Percentiles rank a stretch among this genome's conserved stretches.
phyloP scores from a whole-genome alignment of 306 rosid genomes.

The Citrullus amarus region DNA sequence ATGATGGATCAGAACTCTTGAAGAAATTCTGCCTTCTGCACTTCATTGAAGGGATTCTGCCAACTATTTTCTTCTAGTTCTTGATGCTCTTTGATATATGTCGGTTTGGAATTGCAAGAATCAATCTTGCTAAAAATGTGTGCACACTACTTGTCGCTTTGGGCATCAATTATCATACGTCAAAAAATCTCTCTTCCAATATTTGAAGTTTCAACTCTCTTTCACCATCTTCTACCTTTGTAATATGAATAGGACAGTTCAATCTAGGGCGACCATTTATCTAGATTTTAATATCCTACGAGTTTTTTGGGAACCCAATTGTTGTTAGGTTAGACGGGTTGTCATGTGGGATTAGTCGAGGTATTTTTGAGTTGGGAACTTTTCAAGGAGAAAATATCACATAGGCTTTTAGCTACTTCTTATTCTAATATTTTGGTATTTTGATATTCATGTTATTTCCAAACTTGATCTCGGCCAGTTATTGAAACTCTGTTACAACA shows the following conservation, averaged over 20 bases:
- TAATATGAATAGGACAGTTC: neutral
- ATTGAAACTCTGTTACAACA: neutral
- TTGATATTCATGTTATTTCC: neutral
- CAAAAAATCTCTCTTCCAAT: neutral
- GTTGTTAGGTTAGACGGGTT: too few species aligned
- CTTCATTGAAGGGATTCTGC: neutral
- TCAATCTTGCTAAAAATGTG: too few species aligned
- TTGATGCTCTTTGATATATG: neutral
- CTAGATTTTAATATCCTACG: too few species aligned
- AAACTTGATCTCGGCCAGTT: neutral
- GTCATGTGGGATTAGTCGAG: too few species aligned
- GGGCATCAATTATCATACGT: neutral
- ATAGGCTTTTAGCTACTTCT: neutral
- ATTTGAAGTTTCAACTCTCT: neutral
- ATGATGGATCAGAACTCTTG: neutral
- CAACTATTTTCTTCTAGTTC: neutral
- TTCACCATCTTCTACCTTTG: neutral
- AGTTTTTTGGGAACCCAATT: too few species aligned
- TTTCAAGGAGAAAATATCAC: neutral
- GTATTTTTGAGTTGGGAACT: neutral
- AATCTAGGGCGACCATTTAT: too few species aligned
- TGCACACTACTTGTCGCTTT: neutral
- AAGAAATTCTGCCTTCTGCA: neutral
- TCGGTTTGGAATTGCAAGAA: too few species aligned
- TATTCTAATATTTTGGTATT: neutral